These are phyloP conservation scores for Nicotiana attenuata DNA, from an alignment of 257 asterid genomes.

Conservation along the genomic window DNA sequence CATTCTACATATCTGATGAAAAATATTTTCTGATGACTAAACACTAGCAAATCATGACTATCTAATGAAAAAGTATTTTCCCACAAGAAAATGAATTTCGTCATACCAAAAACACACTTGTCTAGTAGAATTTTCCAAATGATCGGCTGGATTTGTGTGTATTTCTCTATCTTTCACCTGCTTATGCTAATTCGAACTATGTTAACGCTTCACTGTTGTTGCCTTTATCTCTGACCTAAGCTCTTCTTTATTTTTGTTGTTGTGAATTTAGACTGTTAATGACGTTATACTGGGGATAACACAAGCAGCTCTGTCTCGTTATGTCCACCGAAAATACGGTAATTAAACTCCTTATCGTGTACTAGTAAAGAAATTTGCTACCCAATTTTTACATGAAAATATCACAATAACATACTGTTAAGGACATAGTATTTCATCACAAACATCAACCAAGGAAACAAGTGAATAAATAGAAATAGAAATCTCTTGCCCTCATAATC, in stretches of 20 bases:
- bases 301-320: conserved; percentile 5
- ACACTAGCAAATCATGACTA: too few relatives aligned
- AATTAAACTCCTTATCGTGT: background rate
- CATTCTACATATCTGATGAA: too few relatives aligned
- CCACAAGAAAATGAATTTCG: too few relatives aligned
- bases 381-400: background rate
- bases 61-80: too few relatives aligned
- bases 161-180: too few relatives aligned
- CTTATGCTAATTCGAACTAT: background rate
- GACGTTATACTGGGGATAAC: background rate
- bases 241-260: background rate
- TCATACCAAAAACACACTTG: too few relatives aligned
- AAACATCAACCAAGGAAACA: background rate
- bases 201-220: background rate
- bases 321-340: conserved; percentile 3
- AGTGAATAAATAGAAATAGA: background rate
- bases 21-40: too few relatives aligned
- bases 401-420: background rate
- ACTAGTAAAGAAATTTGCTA: background rate
- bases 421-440: background rate
- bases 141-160: too few relatives aligned
- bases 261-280: background rate
- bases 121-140: too few relatives aligned
- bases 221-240: background rate
- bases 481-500: background rate